Evolutionary conservation across 352 stramenopile species (phyloP), one percentile per base, ranked within the genome.

Genomic region (Peronosclerospora sorghi): DNA sequence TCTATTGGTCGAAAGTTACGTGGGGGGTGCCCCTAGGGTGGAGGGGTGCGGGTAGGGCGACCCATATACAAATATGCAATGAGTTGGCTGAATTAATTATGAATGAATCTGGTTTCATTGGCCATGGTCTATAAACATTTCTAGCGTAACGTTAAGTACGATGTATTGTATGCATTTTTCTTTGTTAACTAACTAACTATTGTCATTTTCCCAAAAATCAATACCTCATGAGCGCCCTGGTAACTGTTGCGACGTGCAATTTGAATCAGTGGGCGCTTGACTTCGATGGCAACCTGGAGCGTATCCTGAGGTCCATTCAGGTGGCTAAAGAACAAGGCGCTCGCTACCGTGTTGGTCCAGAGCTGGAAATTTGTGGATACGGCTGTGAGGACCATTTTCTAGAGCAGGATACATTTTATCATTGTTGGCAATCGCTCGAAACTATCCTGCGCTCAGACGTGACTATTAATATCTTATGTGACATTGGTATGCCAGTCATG

Each of bases 311-410:
- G 32, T 97, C 89, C n/a, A 97, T 97, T 54, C 66, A 65, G 29
- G 57, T 83, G 38, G 83, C 91, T 35, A 97, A 97, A 62, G 63
- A 46, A 8, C 62, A 60, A 6, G 87, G 90, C 17, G 84, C 87
- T 23, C 87, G 62, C 37, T 96, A 96, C 65, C 88, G 95, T 45
- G 73, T 99, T 1, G 95, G 95, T 7, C 96, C 96, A 1, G 96
- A 99, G 73, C 80, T 99, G 12, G 95, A 98, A 64, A 74, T 99
- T 7, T 97, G 80, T 52, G 96, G 96, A 19, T 99, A 99, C 62
- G 95, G 95, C 21, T 99, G 95, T 56, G 96, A 99, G 67, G 96
- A 99, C 65, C 95, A 99, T 62, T 99, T 98, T 58, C 77, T 98
- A 9, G 96, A 99, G 62, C 65, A 86, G 19, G 96, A 99, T 60